phyloP scores from a whole-genome alignment of 1,139 yeast genomes.

The Pichia sp. region DNA sequence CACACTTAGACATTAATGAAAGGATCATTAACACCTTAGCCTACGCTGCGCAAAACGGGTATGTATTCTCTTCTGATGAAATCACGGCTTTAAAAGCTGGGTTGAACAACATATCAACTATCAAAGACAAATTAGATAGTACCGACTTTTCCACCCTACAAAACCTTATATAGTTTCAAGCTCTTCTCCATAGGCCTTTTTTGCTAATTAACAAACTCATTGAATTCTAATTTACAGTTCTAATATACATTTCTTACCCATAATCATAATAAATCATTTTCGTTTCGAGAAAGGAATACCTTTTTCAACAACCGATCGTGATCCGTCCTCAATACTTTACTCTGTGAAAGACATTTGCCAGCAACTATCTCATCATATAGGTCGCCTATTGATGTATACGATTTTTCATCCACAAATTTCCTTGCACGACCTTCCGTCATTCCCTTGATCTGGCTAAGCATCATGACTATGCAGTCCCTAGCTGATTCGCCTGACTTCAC shows the following conservation, averaged over 20 bases:
- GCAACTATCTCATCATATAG: slow-evolving; percentile 29
- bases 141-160: slow-evolving; percentile 40
- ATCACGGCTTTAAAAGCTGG: slow-evolving; percentile 19
- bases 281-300: slow-evolving; percentile 49
- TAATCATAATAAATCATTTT: slow-evolving; percentile 36
- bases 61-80: slow-evolving; percentile 49
- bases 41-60: slow-evolving; percentile 45
- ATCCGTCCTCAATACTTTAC: slow-evolving; percentile 21
- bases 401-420: slow-evolving; percentile 26
- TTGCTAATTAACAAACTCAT: slow-evolving; percentile 14
- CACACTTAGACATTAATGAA: slow-evolving; percentile 54
- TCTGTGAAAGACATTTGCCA: not conserved
- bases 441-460: slow-evolving; percentile 51
- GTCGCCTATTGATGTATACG: slow-evolving; percentile 39
- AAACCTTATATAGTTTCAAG: slow-evolving; percentile 5
- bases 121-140: slow-evolving; percentile 35
- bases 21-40: slow-evolving; percentile 54
- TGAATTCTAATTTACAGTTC: not conserved
- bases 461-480: slow-evolving; percentile 44
- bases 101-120: not conserved
- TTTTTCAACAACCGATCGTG: slow-evolving; percentile 22
- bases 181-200: not conserved
- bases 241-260: slow-evolving; percentile 1
- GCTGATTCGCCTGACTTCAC: slow-evolving; percentile 52
- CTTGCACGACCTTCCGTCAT: slow-evolving; percentile 45